These are phyloP conservation scores for Styphnolobium japonicum DNA, from an alignment of 306 rosid species.

Conservation along the genomic window DNA sequence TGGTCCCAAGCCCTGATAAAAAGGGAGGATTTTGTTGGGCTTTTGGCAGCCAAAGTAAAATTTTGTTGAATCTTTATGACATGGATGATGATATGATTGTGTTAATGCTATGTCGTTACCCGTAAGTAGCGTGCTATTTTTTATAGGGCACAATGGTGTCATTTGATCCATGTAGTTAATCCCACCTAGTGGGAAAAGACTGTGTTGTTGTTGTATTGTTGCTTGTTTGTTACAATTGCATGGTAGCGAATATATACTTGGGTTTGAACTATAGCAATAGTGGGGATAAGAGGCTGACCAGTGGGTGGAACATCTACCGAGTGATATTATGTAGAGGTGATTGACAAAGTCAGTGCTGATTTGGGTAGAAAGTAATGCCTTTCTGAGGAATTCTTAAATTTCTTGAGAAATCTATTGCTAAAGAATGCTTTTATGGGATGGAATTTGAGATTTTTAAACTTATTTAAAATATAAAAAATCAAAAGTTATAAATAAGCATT, in stretches of 20 bases:
- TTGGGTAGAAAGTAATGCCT: background rate
- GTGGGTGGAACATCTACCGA: background rate
- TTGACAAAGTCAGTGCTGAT: background rate
- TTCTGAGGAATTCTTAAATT: background rate
- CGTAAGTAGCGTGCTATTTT: too few relatives aligned
- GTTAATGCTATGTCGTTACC: too few relatives aligned
- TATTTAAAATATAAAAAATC: background rate
- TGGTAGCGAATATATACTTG: background rate
- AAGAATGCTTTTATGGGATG: background rate
- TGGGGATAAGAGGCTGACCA: background rate
- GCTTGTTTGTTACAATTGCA: background rate
- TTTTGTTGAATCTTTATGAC: too few relatives aligned
- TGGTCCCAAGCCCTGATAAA: too few relatives aligned
- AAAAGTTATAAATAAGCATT: background rate
- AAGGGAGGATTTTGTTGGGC: too few relatives aligned
- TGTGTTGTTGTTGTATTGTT: too few relatives aligned
- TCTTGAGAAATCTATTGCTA: background rate
- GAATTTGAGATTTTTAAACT: background rate
- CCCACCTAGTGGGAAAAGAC: too few relatives aligned
- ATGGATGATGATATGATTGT: too few relatives aligned
- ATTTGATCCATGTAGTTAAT: too few relatives aligned
- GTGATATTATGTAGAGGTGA: background rate
- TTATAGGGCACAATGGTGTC: too few relatives aligned
- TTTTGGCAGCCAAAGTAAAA: too few relatives aligned
- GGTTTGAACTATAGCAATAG: background rate